Evolutionary conservation across 345 rosid species (phyloP), one percentile per base, ranked within the genome.

Genomic region (Clausena lansium): DNA sequence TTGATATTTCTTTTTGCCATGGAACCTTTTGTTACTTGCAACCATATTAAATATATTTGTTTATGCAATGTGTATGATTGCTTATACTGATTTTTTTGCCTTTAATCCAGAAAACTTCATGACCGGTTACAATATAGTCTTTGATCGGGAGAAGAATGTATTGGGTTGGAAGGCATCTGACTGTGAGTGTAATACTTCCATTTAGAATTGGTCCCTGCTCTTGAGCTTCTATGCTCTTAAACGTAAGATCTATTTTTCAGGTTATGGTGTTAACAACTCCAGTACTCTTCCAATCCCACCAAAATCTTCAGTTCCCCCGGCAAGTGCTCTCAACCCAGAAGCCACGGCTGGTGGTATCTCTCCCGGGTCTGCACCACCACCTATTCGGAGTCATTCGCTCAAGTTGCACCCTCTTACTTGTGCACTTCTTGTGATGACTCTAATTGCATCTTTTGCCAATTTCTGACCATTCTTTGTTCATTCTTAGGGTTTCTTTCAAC

Each of bases 41-140:
- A 25, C 20, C 20, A 25, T n/a, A 27, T 36, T 68, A 38, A 22
- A n/a, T 2, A 1, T 64, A n/a, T 71, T n/a, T 38, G 39, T n/a
- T 20, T 32, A 55, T 32, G 27, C 17, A 11, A 0, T 8, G 50
- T 45, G 47, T n/a, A 70, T 73, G 69, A 39, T 67, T 76, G 45
- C 68, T 81, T 63, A 76, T 65, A 60, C 7, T 13, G 58, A 30
- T 52, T 58, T 39, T 32, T 20, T 33, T 77, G 36, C 24, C 61
- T 52, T 25, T 35, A 36, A 67, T 79, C 78, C 92, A 94, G 97
- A 93, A 83, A 93, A 93, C 85, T 92, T 93, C 86, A 91, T 93
- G 98, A 91, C 88, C 0, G 95, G 94, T 70, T 86, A 93, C 71
- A 89, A 81, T 0, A 77, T 93, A 25, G 86, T 93, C 72, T 94